These are phyloP conservation scores for Kodamaea plutei DNA, from an alignment of 1,139 yeast species.

Conservation along the genomic window DNA sequence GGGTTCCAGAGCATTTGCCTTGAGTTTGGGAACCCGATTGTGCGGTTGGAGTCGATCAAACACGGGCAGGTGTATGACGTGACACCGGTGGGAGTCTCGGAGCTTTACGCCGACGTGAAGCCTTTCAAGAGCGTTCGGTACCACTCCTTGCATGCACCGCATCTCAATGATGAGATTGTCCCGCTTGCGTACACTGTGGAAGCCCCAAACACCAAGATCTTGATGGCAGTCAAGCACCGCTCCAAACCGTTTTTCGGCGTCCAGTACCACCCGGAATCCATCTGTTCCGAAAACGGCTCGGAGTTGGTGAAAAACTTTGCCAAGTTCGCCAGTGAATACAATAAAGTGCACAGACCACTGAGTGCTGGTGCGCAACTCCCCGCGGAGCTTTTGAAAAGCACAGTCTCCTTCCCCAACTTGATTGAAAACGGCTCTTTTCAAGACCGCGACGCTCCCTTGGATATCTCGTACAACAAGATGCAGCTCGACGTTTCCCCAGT, in stretches of 20 bases:
- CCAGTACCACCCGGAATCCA: conserved; percentile 96
- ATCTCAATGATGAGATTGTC: conserved; percentile 28
- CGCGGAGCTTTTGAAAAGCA: conserved; percentile 12
- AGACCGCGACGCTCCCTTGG: conserved; percentile 1
- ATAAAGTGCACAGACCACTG: conserved; percentile 16
- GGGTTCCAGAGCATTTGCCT: conserved; percentile 86
- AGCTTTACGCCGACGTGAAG: conserved; percentile 34
- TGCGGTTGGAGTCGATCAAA: conserved; percentile 52
- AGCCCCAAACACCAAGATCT: conserved; percentile 27
- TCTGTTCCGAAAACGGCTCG: conserved; percentile 71
- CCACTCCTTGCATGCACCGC: conserved; percentile 73
- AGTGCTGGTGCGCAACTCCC: conserved; percentile 6
- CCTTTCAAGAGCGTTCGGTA: conserved; percentile 73
- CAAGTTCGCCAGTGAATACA: conserved; percentile 42
- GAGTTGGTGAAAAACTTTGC: conserved; percentile 62
- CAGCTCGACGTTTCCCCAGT: conserved; percentile 25
- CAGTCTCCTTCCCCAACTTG: conserved; percentile 17
- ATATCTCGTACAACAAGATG: conserved; percentile 16
- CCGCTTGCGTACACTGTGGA: conserved; percentile 57
- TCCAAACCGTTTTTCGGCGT: conserved; percentile 80
- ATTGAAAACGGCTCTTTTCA: conserved; percentile 10
- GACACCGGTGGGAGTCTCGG: conserved; percentile 23
- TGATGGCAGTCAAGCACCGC: conserved; percentile 77
- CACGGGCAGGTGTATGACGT: conserved; percentile 83
- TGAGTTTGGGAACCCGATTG: conserved; percentile 57